phyloP scores from a whole-genome alignment of 148 eudicot species.

The Oxyria digyna region DNA sequence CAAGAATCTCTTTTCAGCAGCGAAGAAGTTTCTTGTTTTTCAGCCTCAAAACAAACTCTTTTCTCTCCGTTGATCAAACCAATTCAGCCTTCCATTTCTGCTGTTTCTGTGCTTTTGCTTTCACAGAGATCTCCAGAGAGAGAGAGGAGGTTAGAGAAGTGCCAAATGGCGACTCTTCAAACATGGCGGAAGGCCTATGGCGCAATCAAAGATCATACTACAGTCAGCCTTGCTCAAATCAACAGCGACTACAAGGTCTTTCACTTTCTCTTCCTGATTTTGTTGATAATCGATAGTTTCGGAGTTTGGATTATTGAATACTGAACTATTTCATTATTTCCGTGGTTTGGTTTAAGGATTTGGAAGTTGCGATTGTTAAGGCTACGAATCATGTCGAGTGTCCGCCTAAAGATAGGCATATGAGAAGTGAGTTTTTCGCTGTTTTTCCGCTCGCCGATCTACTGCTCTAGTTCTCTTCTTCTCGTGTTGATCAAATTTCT shows the following conservation, averaged over 20 bases:
- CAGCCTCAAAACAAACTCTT: neutral
- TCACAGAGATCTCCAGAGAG: conserved; percentile 7
- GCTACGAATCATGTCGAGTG: conserved; percentile 93
- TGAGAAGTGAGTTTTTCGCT: conserved; percentile 49
- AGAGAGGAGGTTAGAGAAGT: neutral
- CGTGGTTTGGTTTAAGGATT: conserved; percentile 38
- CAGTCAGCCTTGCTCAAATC: conserved; percentile 87
- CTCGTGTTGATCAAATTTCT: conserved; percentile 3
- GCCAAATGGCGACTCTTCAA: conserved; percentile 60
- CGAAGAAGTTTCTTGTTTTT: neutral
- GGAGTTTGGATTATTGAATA: neutral
- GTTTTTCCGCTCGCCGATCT: neutral
- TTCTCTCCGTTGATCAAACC: neutral
- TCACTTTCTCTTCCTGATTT: neutral
- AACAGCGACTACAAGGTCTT: conserved; percentile 83
- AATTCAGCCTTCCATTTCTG: neutral
- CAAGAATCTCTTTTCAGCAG: neutral
- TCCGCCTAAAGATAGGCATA: conserved; percentile 90
- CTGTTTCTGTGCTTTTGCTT: too few species aligned
- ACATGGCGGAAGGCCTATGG: conserved; percentile 87
- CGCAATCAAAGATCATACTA: conserved; percentile 86
- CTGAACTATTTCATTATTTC: neutral
- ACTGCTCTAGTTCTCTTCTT: neutral
- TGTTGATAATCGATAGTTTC: neutral
- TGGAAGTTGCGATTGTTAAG: conserved; percentile 91